Evolutionary conservation across 1,284 basidiomycete genomes (phyloP), one percentile per base, ranked within the genome.

Genomic region (Neonothopanus nambi): DNA sequence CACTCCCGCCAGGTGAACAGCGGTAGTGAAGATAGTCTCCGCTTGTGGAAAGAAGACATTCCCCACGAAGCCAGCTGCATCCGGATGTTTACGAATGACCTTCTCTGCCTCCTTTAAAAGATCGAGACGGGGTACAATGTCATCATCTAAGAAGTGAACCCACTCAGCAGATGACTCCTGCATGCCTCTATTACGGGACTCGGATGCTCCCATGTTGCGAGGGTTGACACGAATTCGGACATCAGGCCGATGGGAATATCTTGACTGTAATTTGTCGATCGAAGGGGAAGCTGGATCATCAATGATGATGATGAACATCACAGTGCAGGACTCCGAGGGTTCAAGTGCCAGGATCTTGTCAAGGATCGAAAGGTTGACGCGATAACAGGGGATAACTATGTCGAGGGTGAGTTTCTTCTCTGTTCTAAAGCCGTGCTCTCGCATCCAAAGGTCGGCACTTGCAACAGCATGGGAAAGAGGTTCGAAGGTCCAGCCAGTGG

Each of bases 141-240:
- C 83, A 58, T 85, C 84, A 56, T 85, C 82, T 23, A 85, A 67
- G 64, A 84, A 85, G 48, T 68, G 67, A 8, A 68, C 72, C 78
- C 69, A 83, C 48, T 76, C 71, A 0, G 78, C 78, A 0, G 78
- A 65, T 2, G 78, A 78, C 60, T 80, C 77, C 38, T 60, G 52
- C 51, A 81, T 60, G 3, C 79, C 78, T 44, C 78, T 58, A 60
- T 82, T 81, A 4, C 80, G 67, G 9, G 79, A 75, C 0, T 72
- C 76, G 9, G 77, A 77, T 0, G 79, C 80, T 0, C 79, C 79
- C 2, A 70, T 55, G 57, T 81, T 80, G 2, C 35, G 47, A 1
- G 56, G 37, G 62, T 82, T 79, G 38, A 75, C 62, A 2, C 78
- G 69, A 55, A 82, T 80, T 35, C 78, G 75, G 21, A 82, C 70